A percentile compares a stretch with the other conserved stretches of the same genome.
These are phyloP conservation scores for Penicillium brevicompactum DNA, from an alignment of 2,329 filamentous ascomycete species.

Conservation along the genomic window DNA sequence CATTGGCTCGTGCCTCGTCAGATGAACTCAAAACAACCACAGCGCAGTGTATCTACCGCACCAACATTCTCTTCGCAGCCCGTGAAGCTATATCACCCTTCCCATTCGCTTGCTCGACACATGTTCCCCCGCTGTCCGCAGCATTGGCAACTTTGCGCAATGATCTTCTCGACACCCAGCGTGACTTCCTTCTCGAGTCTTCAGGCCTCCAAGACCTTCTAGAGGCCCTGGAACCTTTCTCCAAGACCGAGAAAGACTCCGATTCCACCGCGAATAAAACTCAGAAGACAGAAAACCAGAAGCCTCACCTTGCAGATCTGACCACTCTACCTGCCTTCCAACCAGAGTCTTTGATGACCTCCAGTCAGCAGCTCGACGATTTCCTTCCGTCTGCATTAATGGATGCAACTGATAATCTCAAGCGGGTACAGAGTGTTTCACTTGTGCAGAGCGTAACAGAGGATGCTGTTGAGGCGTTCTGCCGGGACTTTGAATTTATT, in stretches of 20 bases:
- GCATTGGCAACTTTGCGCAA: slow-evolving; percentile 49
- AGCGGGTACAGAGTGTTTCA: slow-evolving; percentile 69
- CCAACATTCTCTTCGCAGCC: slow-evolving; percentile 50
- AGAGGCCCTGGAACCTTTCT: slow-evolving; percentile 53
- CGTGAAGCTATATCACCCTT: slow-evolving; percentile 41
- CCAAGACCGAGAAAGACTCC: slow-evolving; percentile 20
- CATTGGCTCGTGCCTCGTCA: slow-evolving; percentile 60
- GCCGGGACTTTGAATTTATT: slow-evolving; percentile 75
- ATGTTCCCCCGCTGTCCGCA: slow-evolving; percentile 60
- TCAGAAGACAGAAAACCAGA: slow-evolving; percentile 33
- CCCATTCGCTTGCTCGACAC: slow-evolving; percentile 64
- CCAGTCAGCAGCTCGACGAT: slow-evolving; percentile 78
- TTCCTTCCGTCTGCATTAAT: slow-evolving; percentile 92
- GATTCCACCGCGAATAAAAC: slow-evolving; percentile 6
- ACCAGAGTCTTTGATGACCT: slow-evolving; percentile 61
- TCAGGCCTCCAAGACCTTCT: slow-evolving; percentile 73
- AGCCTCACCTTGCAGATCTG: slow-evolving; percentile 58
- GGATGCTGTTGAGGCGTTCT: slow-evolving; percentile 80
- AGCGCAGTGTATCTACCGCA: slow-evolving; percentile 52
- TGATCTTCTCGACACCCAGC: slow-evolving; percentile 68
- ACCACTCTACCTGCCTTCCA: slow-evolving; percentile 59
- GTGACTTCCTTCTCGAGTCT: slow-evolving; percentile 69
- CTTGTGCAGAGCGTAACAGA: slow-evolving; percentile 78
- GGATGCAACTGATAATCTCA: slow-evolving; percentile 83
- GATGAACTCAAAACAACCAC: slow-evolving; percentile 39